Percentiles rank a stretch among this genome's conserved stretches.
These are phyloP conservation scores for Pelargonium myrrhifolium DNA, from an alignment of 441 rosid species.

Conservation along the genomic window DNA sequence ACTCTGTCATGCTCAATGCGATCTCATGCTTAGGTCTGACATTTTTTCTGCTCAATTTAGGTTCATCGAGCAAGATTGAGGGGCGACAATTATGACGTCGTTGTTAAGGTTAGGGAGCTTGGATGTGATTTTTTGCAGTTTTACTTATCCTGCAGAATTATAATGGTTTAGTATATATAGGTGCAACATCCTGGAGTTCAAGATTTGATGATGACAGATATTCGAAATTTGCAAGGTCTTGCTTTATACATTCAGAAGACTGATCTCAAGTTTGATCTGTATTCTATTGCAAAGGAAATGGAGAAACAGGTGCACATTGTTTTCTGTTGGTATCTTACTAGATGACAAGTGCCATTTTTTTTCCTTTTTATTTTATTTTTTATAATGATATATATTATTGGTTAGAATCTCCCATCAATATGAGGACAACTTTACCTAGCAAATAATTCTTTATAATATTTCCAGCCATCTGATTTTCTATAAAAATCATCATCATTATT, in stretches of 20 bases:
- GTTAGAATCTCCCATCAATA: background rate
- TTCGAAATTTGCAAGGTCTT: conserved; percentile 80
- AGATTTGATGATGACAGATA: conserved; percentile 93
- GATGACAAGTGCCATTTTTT: background rate
- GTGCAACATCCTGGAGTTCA: conserved; percentile 95
- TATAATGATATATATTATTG: too few species aligned
- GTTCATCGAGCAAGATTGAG: conserved; percentile 81
- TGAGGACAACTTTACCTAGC: background rate
- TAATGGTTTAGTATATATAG: conserved; percentile 33
- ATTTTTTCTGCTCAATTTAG: conserved; percentile 29
- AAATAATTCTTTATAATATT: background rate
- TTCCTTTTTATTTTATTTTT: background rate
- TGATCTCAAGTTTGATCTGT: conserved; percentile 79
- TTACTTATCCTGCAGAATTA: conserved; percentile 14
- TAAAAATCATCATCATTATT: too few species aligned
- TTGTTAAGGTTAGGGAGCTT: conserved; percentile 63
- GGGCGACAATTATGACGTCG: conserved; percentile 64
- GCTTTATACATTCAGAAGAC: conserved; percentile 88
- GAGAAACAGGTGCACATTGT: conserved; percentile 68
- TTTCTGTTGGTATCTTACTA: conserved; percentile 6
- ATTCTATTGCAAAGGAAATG: conserved; percentile 80
- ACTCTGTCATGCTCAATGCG: background rate
- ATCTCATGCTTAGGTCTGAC: conserved; percentile 6
- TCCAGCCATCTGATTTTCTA: too few species aligned
- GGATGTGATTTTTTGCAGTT: conserved; percentile 15